These are phyloP conservation scores for Pseudoturritis turrita DNA, from an alignment of 345 rosid species.

Conservation along the genomic window DNA sequence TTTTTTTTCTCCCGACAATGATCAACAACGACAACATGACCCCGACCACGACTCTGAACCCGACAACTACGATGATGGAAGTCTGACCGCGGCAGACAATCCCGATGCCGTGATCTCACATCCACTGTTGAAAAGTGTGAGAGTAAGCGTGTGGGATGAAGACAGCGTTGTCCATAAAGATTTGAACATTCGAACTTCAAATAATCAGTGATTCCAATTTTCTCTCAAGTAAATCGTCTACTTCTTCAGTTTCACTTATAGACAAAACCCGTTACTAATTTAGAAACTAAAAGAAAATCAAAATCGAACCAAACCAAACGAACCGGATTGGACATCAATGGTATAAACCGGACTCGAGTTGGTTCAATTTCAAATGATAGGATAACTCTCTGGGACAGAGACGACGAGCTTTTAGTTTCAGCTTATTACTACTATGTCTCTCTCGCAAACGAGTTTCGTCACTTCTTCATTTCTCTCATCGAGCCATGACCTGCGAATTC, in stretches of 20 bases:
- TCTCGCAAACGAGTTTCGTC: slow-evolving; percentile 25
- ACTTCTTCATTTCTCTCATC: slow-evolving; percentile 18
- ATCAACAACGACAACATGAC: too few relatives aligned
- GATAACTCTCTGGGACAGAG: slow-evolving; percentile 21
- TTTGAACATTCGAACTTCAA: neutral
- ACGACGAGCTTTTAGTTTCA: neutral
- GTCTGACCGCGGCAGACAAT: too few relatives aligned
- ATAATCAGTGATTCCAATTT: neutral
- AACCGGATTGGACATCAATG: slow-evolving; percentile 12
- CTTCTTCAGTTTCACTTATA: neutral
- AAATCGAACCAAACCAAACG: neutral
- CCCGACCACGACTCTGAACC: too few relatives aligned
- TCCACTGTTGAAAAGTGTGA: too few relatives aligned
- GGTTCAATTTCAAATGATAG: slow-evolving; percentile 9
- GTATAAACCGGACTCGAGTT: slow-evolving; percentile 7
- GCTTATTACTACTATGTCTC: slow-evolving; percentile 28
- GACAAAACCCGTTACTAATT: neutral
- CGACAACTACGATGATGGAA: too few relatives aligned
- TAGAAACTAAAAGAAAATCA: neutral
- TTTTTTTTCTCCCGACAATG: too few relatives aligned
- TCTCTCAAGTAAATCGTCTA: neutral
- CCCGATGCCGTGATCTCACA: too few relatives aligned
- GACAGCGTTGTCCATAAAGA: too few relatives aligned
- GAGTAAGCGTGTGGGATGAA: too few relatives aligned
- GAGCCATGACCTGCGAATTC: slow-evolving; percentile 18